Base-by-base conservation (phyloP, 345 rosid species). In the Salix exigua region DNA sequence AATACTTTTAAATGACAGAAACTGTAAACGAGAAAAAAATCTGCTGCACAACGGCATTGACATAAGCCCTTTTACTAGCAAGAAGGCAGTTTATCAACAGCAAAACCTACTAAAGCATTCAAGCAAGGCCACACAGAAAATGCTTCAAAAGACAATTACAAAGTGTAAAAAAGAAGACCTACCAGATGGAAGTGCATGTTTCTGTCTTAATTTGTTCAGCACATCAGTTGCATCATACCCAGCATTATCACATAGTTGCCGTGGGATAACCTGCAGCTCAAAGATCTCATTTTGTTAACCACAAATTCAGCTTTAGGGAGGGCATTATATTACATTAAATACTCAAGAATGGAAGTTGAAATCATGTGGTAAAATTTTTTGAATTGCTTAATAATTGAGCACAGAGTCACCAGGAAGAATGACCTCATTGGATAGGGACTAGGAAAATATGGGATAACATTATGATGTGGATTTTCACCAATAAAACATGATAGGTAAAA, bases 201-300 rank as follows among this genome's bases (percentile, higher is more conserved):
- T 96, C 86, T 94, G 97, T 78, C 99, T 89, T 71, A 94, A 82
- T 88, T 96, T 96, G 87, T 94, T 96, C 84, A 96, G 85, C 71
- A 96, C 94, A 85, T 96, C 99, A 84, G 98, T 96, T 50, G 99
- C 97, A 85, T 96, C 99, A 86, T 92, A 96, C 76, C 98, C 99
- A 78, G 99, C 99, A 88, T 96, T 96, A 85, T 94, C 98, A 83
- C 98, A 96, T 65, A 96, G 87, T 73, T 96, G 99, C 46, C 97
- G 81, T 71, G 99, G 99, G 79, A 96, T 96, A 71, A 96, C 91
- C 99, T 96, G 88, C 78, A 88, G 23, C 6, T 58, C 63, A 2
- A 9, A 58, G 28, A 58, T 58, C 63, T 58, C 63, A 58, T 58
- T 23, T 58, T 58, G 63, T 23, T 58, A 10, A 10, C 63, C 63